A percentile compares a stretch with the other conserved stretches of the same genome.
phyloP scores from a whole-genome alignment of 352 stramenopile genomes.

The Phytophthora nicotianae region DNA sequence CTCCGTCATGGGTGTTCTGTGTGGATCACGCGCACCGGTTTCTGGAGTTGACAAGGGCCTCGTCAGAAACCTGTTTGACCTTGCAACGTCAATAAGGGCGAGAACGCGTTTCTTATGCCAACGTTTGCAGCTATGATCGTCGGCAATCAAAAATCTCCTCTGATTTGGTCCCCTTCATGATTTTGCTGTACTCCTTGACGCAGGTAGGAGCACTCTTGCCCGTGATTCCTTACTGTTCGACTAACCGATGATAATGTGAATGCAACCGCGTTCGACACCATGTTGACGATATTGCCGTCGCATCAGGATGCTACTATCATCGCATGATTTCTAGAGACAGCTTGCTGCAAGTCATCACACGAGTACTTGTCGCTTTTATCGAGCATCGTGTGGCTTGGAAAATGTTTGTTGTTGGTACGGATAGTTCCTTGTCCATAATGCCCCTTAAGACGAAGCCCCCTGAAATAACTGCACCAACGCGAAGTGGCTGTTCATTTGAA shows the following conservation, averaged over 20 bases:
- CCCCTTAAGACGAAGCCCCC: too few relatives aligned
- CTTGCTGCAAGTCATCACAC: too few relatives aligned
- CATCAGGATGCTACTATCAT: neutral
- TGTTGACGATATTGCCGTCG: neutral
- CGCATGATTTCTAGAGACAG: neutral
- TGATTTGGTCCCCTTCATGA: conserved; percentile 6
- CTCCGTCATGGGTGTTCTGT: neutral
- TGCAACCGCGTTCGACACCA: neutral
- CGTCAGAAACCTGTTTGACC: conserved; percentile 5
- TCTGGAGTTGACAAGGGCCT: neutral
- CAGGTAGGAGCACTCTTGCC: conserved; percentile 1
- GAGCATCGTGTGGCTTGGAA: too few relatives aligned
- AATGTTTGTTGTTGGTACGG: too few relatives aligned
- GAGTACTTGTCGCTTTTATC: too few relatives aligned
- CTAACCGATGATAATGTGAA: neutral
- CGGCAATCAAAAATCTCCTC: conserved; percentile 2
- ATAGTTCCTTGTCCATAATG: too few relatives aligned
- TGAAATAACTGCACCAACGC: too few relatives aligned
- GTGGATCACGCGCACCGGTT: neutral
- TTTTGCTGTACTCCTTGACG: conserved; percentile 3
- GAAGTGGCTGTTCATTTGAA: too few relatives aligned
- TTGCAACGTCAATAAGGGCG: neutral
- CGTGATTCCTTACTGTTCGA: neutral
- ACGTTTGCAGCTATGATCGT: neutral
- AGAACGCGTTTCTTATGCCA: conserved; percentile 5